Percentiles rank a stretch among this genome's conserved stretches.
Evolutionary conservation across 805 yeast genomes (phyloP).

Genomic region (Grigorovia jiainica): DNA sequence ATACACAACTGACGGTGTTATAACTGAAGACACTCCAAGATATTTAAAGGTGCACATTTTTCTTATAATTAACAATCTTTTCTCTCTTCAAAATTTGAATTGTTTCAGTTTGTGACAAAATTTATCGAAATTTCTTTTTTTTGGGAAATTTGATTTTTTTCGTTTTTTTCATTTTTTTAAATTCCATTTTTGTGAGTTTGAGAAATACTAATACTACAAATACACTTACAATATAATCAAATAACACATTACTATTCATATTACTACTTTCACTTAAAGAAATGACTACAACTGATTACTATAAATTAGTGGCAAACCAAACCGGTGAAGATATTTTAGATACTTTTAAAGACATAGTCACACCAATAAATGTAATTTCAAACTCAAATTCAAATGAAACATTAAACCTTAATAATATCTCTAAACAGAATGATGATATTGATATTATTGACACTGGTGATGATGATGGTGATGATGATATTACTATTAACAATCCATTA

Average conservation of each 20-base stretch:
- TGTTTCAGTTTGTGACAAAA: background rate
- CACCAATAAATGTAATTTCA: conserved; percentile 50
- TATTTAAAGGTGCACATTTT: too few relatives aligned
- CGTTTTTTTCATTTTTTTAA: too few relatives aligned
- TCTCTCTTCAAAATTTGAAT: too few relatives aligned
- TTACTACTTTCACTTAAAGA: background rate
- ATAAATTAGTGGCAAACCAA: conserved; percentile 45
- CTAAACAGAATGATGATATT: background rate
- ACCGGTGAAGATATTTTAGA: conserved; percentile 40
- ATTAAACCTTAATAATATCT: conserved; percentile 20
- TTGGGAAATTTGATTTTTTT: too few relatives aligned
- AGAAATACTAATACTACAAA: too few relatives aligned
- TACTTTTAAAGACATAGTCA: conserved; percentile 52
- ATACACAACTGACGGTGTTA: too few relatives aligned
- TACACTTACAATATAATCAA: too few relatives aligned
- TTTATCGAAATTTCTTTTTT: too few relatives aligned
- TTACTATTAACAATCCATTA: conserved; percentile 40
- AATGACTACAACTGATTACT: conserved; percentile 28
- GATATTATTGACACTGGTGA: background rate
- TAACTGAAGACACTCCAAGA: too few relatives aligned
- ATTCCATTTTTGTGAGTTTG: too few relatives aligned
- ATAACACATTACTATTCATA: background rate
- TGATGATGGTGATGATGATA: background rate
- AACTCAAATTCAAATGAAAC: conserved; percentile 40
- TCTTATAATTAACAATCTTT: too few relatives aligned